Conservation (phyloP, 1,284 basidiomycete genomes). For the Rhodotorula sp. region DNA sequence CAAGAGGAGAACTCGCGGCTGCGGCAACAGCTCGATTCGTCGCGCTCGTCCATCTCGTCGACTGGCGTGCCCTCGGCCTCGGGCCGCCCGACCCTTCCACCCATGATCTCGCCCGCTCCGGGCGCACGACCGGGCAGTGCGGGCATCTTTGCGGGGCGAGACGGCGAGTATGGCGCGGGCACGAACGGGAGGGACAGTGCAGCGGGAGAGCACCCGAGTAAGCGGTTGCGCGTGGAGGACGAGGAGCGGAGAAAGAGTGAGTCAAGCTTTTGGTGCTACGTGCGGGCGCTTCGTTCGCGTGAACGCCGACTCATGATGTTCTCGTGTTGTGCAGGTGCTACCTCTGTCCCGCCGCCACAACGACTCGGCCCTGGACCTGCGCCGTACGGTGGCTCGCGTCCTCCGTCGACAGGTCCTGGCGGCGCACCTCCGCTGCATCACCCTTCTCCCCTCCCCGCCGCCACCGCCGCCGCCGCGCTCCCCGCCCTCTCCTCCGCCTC, state of each 20-base stretch:
- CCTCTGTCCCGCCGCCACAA: background rate
- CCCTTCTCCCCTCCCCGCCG: slow-evolving; percentile 27
- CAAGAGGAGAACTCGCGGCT: slow-evolving; percentile 69
- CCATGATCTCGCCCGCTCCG: slow-evolving; percentile 9
- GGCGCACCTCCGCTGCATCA: slow-evolving; percentile 19
- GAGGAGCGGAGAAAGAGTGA: slow-evolving; percentile 22
- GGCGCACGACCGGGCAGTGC: background rate
- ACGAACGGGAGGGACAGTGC: slow-evolving; percentile 12
- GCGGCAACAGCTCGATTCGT: slow-evolving; percentile 62
- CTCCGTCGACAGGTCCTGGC: slow-evolving; percentile 27
- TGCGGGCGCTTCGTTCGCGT: background rate
- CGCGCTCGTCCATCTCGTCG: slow-evolving; percentile 11
- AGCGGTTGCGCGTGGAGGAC: slow-evolving; percentile 24
- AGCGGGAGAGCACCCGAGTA: slow-evolving; percentile 20
- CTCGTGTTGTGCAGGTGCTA: background rate
- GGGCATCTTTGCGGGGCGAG: slow-evolving; percentile 16
- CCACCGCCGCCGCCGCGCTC: slow-evolving; percentile 2
- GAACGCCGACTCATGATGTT: too few species aligned
- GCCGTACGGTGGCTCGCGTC: slow-evolving; percentile 20
- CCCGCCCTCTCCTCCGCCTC: slow-evolving; percentile 8
- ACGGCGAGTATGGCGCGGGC: slow-evolving; percentile 2
- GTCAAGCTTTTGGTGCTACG: background rate
- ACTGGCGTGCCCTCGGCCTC: slow-evolving; percentile 45
- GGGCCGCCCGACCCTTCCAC: slow-evolving; percentile 28
- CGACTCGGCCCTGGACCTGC: slow-evolving; percentile 9